Evolutionary conservation across 148 eudicot species (phyloP), one percentile per base, ranked within the genome.

Genomic region (Cornus kousa): DNA sequence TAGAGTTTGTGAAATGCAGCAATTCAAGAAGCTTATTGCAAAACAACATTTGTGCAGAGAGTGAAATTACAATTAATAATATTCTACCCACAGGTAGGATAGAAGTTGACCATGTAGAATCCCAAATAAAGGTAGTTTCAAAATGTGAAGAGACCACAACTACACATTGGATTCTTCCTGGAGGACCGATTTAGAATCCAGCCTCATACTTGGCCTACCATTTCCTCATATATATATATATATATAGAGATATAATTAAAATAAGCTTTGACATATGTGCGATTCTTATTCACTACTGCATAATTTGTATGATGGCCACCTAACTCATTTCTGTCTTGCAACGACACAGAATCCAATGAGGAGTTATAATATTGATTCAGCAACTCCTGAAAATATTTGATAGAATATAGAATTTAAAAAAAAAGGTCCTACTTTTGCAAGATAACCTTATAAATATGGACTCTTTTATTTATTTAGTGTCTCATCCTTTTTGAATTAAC

Each of bases 241-340:
- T 62, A 20, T 62, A 17, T 20, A 62, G 20, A 53, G 59, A 17
- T 53, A 17, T 53, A 43, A 43, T 43, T 53, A 16, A 53, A 12
- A n/a, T 62, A 62, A 5, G 0, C 6, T 57, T 13, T 57, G 24
- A 62, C 48, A 43, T 43, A 9, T 43, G 10, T 43, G 48, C 1
- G 48, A 43, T 43, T 43, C 8, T 62, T 20, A 5, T 62, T 62
- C 6, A 62, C 66, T 62, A 62, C 66, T 62, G 23, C 23, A 62
- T 62, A n/a, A 62, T 11, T 62, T 17, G 66, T 62, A 62, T 62
- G 66, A 62, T 20, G 66, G 66, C 66, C 66, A 62, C 66, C 66
- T 62, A 62, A 62, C 23, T 62, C 66, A 4, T 5, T 20, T 62
- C 19, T 62, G 66, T 62, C 66, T 62, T 62, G 19, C 66, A 62